Percentiles rank a stretch among this genome's conserved stretches.
Evolutionary conservation across 441 rosid genomes (phyloP).

Genomic region (Brassica hybrid): DNA sequence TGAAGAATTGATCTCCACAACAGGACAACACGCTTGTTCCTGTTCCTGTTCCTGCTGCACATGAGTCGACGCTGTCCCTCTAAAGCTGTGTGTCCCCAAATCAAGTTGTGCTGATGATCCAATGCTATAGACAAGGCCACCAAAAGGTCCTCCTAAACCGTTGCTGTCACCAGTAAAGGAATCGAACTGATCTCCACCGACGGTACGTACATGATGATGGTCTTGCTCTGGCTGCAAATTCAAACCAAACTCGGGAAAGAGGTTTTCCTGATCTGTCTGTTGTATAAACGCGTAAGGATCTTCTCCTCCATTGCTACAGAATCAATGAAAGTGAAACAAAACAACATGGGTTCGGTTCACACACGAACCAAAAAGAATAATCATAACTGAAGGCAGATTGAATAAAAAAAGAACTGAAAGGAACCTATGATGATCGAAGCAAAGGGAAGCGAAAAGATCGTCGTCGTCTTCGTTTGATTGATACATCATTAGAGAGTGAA

Average conservation of each 20-base stretch:
- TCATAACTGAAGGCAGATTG: not conserved
- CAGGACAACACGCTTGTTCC: constrained; percentile 13
- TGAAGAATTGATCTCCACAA: constrained; percentile 49
- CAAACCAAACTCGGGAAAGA: constrained; percentile 34
- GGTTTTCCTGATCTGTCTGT: constrained; percentile 19
- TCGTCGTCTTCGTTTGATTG: constrained; percentile 25
- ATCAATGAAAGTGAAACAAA: constrained; percentile 6
- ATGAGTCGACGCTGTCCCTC: not conserved
- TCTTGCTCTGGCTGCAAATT: constrained; percentile 24
- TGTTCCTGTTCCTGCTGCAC: constrained; percentile 18
- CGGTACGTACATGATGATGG: constrained; percentile 19
- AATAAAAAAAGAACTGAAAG: not conserved
- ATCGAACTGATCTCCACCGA: constrained; percentile 28
- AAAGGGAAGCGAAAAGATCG: constrained; percentile 36
- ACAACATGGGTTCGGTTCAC: no score
- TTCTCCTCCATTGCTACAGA: constrained; percentile 37
- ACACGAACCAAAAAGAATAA: no score
- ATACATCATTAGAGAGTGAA: constrained; percentile 35
- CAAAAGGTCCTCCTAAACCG: not conserved
- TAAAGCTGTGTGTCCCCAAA: constrained; percentile 18
- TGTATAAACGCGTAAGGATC: constrained; percentile 33
- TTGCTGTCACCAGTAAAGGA: constrained; percentile 18
- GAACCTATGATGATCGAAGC: constrained; percentile 43
- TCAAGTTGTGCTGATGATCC: constrained; percentile 31
- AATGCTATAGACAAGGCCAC: constrained; percentile 30